Percentiles rank a stretch among this genome's conserved stretches.
These are phyloP conservation scores for Clausena lansium DNA, from an alignment of 345 rosid genomes.

Conservation along the genomic window DNA sequence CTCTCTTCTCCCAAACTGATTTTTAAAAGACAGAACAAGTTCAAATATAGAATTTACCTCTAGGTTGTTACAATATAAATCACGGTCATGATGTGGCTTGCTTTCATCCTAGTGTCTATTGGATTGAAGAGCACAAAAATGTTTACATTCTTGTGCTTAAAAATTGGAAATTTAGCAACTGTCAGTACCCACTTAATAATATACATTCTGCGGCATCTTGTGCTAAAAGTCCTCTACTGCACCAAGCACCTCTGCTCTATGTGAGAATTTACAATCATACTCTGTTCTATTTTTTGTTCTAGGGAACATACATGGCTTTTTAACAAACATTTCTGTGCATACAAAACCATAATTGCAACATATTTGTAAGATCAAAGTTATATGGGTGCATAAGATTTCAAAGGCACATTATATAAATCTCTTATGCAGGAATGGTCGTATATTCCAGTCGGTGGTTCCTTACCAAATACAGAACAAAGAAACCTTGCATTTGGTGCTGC, in stretches of 20 bases:
- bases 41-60: neutral
- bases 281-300: neutral
- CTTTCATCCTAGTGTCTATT: slow-evolving; percentile 1
- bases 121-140: neutral
- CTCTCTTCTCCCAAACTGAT: too few relatives aligned
- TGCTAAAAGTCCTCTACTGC: neutral
- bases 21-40: neutral
- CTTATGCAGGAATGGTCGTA: slow-evolving; percentile 91
- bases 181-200: neutral
- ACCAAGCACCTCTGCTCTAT: neutral
- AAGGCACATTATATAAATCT: neutral
- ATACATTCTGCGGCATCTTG: neutral
- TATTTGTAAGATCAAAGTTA: slow-evolving; percentile 7
- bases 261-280: neutral
- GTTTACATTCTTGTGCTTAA: neutral
- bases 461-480: slow-evolving; percentile 88
- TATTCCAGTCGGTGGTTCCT: slow-evolving; percentile 96
- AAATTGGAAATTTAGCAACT: neutral
- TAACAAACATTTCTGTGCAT: neutral
- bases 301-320: neutral
- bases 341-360: neutral
- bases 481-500: slow-evolving; percentile 98
- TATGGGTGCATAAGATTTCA: neutral
- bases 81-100: slow-evolving; percentile 3
- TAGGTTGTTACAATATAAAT: neutral